Percentiles rank a stretch among this genome's conserved stretches.
Evolutionary conservation across 352 stramenopile genomes (phyloP).

Genomic region (Hyaloperonospora brassicae): DNA sequence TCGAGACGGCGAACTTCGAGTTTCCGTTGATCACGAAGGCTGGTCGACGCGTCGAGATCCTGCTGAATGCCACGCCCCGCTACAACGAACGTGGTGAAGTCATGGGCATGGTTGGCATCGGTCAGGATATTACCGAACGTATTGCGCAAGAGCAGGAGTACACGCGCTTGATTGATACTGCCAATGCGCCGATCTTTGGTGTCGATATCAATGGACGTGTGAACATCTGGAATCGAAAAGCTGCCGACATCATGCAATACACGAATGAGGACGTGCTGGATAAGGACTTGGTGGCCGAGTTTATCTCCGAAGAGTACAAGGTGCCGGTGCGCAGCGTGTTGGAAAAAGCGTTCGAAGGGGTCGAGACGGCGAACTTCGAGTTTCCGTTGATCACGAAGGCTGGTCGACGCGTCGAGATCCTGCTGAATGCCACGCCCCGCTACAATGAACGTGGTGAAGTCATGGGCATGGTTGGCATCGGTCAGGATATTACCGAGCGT

Average conservation of each 20-base stretch:
- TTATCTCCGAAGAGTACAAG: constrained; percentile 77
- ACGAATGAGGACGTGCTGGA: constrained; percentile 83
- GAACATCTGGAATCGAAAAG: constrained; percentile 91
- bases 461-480: constrained; percentile 78
- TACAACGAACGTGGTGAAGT: constrained; percentile 79
- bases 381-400: constrained; percentile 75
- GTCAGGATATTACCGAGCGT: constrained; percentile 80
- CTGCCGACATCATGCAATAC: constrained; percentile 85
- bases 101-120: constrained; percentile 74
- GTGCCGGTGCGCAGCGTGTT: constrained; percentile 55
- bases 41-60: constrained; percentile 66
- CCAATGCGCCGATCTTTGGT: constrained; percentile 85
- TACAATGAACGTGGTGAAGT: constrained; percentile 73
- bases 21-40: constrained; percentile 80
- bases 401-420: constrained; percentile 64
- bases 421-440: constrained; percentile 68
- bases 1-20: constrained; percentile 58
- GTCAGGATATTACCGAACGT: constrained; percentile 73
- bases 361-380: constrained; percentile 76
- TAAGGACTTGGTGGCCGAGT: constrained; percentile 80
- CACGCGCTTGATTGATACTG: constrained; percentile 78
- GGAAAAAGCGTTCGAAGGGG: constrained; percentile 58
- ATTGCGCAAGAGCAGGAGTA: constrained; percentile 87
- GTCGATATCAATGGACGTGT: constrained; percentile 68
- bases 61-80: constrained; percentile 75